Base-by-base conservation (phyloP, 2,329 filamentous ascomycete genomes). In the Cladosporium sp. region DNA sequence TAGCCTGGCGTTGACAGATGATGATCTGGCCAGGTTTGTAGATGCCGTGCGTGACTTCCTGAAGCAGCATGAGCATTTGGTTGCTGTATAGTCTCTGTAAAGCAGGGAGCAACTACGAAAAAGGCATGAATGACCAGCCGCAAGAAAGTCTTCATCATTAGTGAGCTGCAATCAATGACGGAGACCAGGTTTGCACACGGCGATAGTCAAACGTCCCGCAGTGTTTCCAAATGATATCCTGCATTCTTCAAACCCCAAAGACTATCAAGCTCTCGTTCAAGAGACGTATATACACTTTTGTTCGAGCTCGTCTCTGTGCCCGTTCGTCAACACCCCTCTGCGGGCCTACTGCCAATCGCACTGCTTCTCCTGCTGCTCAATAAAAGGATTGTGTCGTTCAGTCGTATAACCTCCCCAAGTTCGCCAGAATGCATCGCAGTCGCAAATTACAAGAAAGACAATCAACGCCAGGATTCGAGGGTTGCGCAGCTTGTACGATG, bases 1-100 rank as follows among this genome's bases (percentile, higher is more conserved):
- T 31, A 77, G 77, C 33, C 60, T 80, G 10, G 77, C 71, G 0
- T 74, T 76, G 56, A 72, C 72, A 6, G 69, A 74, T 65, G 71
- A 71, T 40, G 77, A 78, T 62, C 57, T 78, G 60, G 72, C 74
- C 40, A 73, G 73, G 3, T 78, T 79, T 65, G 71, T 75, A 10
- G 50, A 31, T 26, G 50, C 50, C 10, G 61, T 63, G 26, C 31
- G 50, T 33, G 61, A 31, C 5, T 63, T 63, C 35, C n/a, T 63
- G 61, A 21, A 46, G 50, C 28, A 59, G 26, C 31, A 57, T 18
- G 12, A 40, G 33, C n/a, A 23, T 14, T 33, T 57, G 23, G n/a
- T 57, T 33, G 21, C 31, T 40, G 12, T 8, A 23, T 46, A 46
- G 40, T 46, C 10, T 21, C n/a, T 21, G n/a, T 21, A 11, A 21